Evolutionary conservation across 2,329 filamentous ascomycete genomes (phyloP), one percentile per base, ranked within the genome.

Genomic region (Calonectria naviculata): DNA sequence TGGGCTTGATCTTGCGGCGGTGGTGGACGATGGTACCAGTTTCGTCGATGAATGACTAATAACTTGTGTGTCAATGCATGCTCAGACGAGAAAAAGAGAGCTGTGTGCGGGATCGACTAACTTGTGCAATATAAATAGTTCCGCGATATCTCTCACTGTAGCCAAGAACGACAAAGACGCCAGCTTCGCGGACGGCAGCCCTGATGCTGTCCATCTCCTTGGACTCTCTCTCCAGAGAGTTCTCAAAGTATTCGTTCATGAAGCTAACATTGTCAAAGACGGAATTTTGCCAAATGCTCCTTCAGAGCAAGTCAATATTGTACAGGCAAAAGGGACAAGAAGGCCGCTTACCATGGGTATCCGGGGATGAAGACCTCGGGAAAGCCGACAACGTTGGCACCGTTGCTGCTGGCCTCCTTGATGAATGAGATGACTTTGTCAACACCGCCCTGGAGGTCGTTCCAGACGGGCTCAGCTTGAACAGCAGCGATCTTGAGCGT

Each of bases 1-100:
- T 89, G 0, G 87, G 84, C 77, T 89, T 89, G 73, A 89, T 81
- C 79, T 89, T 89, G 29, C 86, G 83, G 1, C 86, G 84, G 58
- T 84, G 80, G 9, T 81, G 74, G 12, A 81, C 73, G 21, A 87
- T 72, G 28, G 83, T 80, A 10, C 86, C 86, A 15, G 82, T 77
- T 0, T 79, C 73, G 5, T 78, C 81, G 58, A 88, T 85, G 34
- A 87, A 81, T 1, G 81, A 81, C 73, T 88, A 83, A 75, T 80
- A 38, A 12, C 19, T 19, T 24, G 2, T 26, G 12, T 58, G 31
- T 58, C 13, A 58, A 34, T 13, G 9, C 17, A 3, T 8, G 31
- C n/a, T n/a, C n/a, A 24, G 1, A 38, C 5, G 19, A 19, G 19
- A 19, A 1, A 17, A 21, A 36, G 5, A 4, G 21, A 12, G 7